phyloP scores from a whole-genome alignment of 2,329 filamentous ascomycete genomes.

The Colletotrichum sp. region DNA sequence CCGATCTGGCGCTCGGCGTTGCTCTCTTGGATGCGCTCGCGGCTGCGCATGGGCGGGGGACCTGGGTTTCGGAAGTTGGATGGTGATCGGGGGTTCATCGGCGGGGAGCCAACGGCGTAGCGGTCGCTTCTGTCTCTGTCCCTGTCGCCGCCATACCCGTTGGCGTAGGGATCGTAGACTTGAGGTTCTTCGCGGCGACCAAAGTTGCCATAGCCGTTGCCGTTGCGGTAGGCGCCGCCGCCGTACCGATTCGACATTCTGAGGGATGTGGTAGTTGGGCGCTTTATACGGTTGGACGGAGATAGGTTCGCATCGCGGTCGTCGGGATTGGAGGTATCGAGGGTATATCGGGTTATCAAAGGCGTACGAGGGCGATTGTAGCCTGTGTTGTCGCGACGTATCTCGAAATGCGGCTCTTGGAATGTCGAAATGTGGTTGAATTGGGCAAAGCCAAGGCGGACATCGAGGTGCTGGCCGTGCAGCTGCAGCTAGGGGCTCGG shows the following conservation, averaged over 20 bases:
- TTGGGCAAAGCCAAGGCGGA: not conserved
- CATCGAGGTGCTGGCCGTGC: not conserved
- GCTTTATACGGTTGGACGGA: conserved; percentile 6
- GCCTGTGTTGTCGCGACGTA: not conserved
- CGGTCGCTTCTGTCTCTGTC: conserved; percentile 43
- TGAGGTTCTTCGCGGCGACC: conserved; percentile 57
- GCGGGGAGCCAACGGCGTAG: conserved; percentile 39
- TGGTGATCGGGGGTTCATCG: conserved; percentile 26
- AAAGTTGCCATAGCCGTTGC: conserved; percentile 45
- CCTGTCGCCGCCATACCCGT: conserved; percentile 42
- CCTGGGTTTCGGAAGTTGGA: conserved; percentile 33
- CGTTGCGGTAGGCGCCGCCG: conserved; percentile 46
- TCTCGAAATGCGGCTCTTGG: not conserved
- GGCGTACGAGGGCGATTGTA: not conserved
- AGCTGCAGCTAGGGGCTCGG: conserved; percentile 9
- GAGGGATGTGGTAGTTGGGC: not conserved
- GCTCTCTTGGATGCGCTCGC: conserved; percentile 42
- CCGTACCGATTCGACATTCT: conserved; percentile 24
- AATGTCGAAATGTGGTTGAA: not conserved
- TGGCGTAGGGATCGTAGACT: conserved; percentile 56
- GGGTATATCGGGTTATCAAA: not conserved
- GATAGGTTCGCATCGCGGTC: conserved; percentile 15
- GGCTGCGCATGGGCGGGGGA: conserved; percentile 28
- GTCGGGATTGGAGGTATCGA: not conserved
- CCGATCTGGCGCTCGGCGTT: conserved; percentile 62